A percentile compares a stretch with the other conserved stretches of the same genome.
These are phyloP conservation scores for Alternaria panax DNA, from an alignment of 2,329 filamentous ascomycete genomes.

Conservation along the genomic window DNA sequence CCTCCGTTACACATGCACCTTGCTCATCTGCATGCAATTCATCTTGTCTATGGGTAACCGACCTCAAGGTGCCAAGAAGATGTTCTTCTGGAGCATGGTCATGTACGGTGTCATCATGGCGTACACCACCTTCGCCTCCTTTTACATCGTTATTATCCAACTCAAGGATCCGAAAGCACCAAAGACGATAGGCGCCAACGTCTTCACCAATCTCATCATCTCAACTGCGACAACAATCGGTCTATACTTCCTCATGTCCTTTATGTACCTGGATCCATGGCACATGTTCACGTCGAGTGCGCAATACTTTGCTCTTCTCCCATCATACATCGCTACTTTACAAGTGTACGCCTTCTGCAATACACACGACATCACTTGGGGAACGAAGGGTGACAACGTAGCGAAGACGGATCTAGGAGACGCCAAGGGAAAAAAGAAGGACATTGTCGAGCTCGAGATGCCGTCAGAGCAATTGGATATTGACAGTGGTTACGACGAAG, in stretches of 20 bases:
- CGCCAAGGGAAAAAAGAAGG: slow-evolving; percentile 75
- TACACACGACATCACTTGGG: slow-evolving; percentile 98
- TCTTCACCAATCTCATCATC: slow-evolving; percentile 94
- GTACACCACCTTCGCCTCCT: slow-evolving; percentile 87
- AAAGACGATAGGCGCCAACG: slow-evolving; percentile 77
- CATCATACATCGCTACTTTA: slow-evolving; percentile 93
- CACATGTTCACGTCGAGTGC: slow-evolving; percentile 94
- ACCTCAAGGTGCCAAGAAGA: slow-evolving; percentile 89
- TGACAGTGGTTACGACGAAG: slow-evolving; percentile 96
- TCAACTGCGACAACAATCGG: slow-evolving; percentile 88
- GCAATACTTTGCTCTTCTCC: slow-evolving; percentile 93
- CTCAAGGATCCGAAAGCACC: slow-evolving; percentile 62
- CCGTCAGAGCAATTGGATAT: slow-evolving; percentile 97
- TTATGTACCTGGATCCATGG: slow-evolving; percentile 97
- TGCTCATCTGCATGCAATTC: slow-evolving; percentile 93
- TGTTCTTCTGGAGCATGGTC: slow-evolving; percentile 88
- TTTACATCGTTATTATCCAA: slow-evolving; percentile 90
- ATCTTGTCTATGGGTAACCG: slow-evolving; percentile 96
- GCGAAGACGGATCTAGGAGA: slow-evolving; percentile 90
- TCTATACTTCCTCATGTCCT: slow-evolving; percentile 94
- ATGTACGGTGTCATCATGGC: slow-evolving; percentile 94
- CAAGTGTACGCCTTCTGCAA: slow-evolving; percentile 99
- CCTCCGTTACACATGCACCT: slow-evolving; percentile 81
- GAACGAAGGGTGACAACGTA: slow-evolving; percentile 97
- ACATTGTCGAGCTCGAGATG: slow-evolving; percentile 95